Conservation (phyloP, 495 filamentous ascomycete species). For the Cladorrhinum samala region DNA sequence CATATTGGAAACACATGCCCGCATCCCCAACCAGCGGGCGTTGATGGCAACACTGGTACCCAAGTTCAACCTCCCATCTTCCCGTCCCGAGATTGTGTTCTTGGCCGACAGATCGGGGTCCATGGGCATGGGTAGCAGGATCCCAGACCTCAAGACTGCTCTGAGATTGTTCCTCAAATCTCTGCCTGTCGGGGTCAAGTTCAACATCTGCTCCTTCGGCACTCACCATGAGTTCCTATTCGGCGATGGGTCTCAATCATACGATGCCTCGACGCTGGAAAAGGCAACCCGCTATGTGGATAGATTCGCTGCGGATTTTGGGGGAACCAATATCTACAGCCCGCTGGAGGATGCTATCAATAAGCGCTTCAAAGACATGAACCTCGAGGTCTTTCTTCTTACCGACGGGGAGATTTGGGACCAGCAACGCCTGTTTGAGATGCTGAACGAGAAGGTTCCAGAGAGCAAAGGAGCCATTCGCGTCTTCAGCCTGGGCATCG, state of each 20-base stretch:
- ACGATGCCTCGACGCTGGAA: slow-evolving; percentile 45
- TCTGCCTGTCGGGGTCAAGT: slow-evolving; percentile 58
- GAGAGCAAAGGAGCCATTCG: slow-evolving; percentile 47
- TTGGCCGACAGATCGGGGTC: slow-evolving; percentile 63
- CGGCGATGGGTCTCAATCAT: slow-evolving; percentile 44
- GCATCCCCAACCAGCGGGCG: slow-evolving; percentile 53
- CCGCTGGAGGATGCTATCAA: slow-evolving; percentile 50
- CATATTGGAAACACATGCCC: slow-evolving; percentile 57
- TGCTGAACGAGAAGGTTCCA: slow-evolving; percentile 46
- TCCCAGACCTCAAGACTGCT: slow-evolving; percentile 49
- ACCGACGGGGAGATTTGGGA: slow-evolving; percentile 68
- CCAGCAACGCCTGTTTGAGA: slow-evolving; percentile 48
- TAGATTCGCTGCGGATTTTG: slow-evolving; percentile 46
- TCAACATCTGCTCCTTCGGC: slow-evolving; percentile 74
- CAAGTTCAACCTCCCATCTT: slow-evolving; percentile 50
- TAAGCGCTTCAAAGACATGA: slow-evolving; percentile 43
- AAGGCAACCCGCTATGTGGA: slow-evolving; percentile 46
- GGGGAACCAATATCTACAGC: slow-evolving; percentile 61
- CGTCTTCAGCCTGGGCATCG: slow-evolving; percentile 64
- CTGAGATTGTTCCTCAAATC: slow-evolving; percentile 65
- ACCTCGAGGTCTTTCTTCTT: slow-evolving; percentile 59
- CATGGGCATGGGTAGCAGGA: slow-evolving; percentile 48
- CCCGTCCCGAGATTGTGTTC: slow-evolving; percentile 61
- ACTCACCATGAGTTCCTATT: slow-evolving; percentile 50
- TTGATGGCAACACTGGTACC: slow-evolving; percentile 64